phyloP scores from a whole-genome alignment of 208 protist species.

The Phytomonas sp. region DNA sequence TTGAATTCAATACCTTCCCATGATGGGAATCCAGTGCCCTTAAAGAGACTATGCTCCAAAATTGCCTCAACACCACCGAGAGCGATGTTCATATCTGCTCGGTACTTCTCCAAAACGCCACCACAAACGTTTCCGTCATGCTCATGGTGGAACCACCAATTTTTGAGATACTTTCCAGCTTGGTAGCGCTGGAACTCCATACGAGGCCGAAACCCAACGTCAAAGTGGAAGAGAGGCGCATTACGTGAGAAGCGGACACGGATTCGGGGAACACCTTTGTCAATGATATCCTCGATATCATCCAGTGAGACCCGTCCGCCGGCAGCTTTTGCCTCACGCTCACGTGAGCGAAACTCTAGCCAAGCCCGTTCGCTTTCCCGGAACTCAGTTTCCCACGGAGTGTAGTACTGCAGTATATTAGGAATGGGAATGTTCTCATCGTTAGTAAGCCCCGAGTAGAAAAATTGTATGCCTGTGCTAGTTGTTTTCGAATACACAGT shows the following conservation, averaged over 20 bases:
- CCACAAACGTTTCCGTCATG: slow-evolving; percentile 99
- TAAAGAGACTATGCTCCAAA: slow-evolving; percentile 99
- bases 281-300: slow-evolving; percentile 99
- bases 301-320: slow-evolving; percentile 98
- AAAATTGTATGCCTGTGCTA: slow-evolving; percentile 98
- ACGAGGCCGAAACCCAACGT: slow-evolving; percentile 99
- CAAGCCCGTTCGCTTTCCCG: slow-evolving; percentile 99
- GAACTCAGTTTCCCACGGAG: slow-evolving; percentile 99
- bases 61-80: slow-evolving; percentile 99
- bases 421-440: slow-evolving; percentile 99
- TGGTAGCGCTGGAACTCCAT: slow-evolving; percentile 99
- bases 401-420: slow-evolving; percentile 99
- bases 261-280: slow-evolving; percentile 99
- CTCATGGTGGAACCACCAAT: slow-evolving; percentile 99
- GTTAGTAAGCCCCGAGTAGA: slow-evolving; percentile 98
- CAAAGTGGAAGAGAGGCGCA: slow-evolving; percentile 98
- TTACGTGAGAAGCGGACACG: slow-evolving; percentile 99
- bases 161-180: slow-evolving; percentile 97
- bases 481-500: slow-evolving; percentile 98
- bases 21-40: slow-evolving; percentile 99
- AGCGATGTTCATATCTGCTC: slow-evolving; percentile 99
- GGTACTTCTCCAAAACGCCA: slow-evolving; percentile 99
- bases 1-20: slow-evolving; percentile 99
- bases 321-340: slow-evolving; percentile 96
- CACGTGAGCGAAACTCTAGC: slow-evolving; percentile 98